Evolutionary conservation across 164 flowering plant species (phyloP).

Genomic region (Kalanchoe fedtschenkoi): DNA sequence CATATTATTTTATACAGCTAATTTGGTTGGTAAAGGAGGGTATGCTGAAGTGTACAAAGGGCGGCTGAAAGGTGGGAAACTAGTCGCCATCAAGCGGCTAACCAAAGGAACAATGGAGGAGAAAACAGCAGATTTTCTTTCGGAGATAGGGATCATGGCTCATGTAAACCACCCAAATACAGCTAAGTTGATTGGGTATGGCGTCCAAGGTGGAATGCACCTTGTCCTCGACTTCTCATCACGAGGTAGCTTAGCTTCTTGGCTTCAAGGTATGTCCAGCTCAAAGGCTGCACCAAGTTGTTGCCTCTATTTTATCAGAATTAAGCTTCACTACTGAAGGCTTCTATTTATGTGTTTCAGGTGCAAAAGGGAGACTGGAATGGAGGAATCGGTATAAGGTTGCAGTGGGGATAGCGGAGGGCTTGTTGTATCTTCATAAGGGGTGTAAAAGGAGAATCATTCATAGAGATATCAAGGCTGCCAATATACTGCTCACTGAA

Average conservation of each 20-base stretch:
- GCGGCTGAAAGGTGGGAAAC: constrained; percentile 43
- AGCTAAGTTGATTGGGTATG: constrained; percentile 78
- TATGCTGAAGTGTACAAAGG: constrained; percentile 93
- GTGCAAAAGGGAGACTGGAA: constrained; percentile 36
- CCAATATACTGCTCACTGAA: constrained; percentile 76
- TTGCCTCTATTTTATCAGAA: not conserved
- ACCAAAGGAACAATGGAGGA: constrained; percentile 65
- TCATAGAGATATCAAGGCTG: constrained; percentile 86
- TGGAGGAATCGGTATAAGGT: constrained; percentile 67
- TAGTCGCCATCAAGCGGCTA: constrained; percentile 66
- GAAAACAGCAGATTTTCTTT: constrained; percentile 59
- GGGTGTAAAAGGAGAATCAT: constrained; percentile 79
- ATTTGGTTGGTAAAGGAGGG: constrained; percentile 87
- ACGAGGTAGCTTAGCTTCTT: constrained; percentile 71
- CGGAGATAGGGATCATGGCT: constrained; percentile 89
- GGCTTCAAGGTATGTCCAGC: constrained; percentile 55
- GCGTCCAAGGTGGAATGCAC: constrained; percentile 93
- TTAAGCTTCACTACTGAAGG: not conserved
- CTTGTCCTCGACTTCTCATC: constrained; percentile 81
- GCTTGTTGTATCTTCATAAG: constrained; percentile 82
- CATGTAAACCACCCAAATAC: constrained; percentile 85
- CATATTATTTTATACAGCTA: constrained; percentile 25
- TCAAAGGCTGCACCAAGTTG: not conserved
- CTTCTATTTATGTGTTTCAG: constrained; percentile 20
- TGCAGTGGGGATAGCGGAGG: constrained; percentile 75